Base-by-base conservation (phyloP, 805 yeast genomes). In the Candida caryicola region DNA sequence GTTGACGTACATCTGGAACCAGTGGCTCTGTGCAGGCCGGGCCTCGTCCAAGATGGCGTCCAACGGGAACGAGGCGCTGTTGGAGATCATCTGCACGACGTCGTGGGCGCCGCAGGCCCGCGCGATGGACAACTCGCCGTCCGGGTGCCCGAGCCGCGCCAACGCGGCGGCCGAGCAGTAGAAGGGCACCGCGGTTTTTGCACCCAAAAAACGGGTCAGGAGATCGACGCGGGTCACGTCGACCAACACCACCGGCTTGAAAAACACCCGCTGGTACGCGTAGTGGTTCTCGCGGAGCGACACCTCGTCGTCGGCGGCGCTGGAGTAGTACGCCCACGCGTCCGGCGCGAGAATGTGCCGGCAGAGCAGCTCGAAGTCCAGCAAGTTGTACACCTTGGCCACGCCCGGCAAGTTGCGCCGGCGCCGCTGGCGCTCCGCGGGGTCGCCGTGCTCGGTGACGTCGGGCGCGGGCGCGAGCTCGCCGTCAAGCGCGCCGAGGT, bases 291-390 rank as follows among this genome's bases (percentile, higher is more conserved):
- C 96, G 50, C 98, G 76, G 52, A 85, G 59, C 2, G 96, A 76
- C 49, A 91, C 77, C 65, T 91, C 98, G 59, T 91, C 98, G 61
- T 91, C 97, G n/a, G 95, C 76, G 8, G 91, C 98, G 28, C 89
- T 79, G 2, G 95, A 84, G 58, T 89, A 91, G 62, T 91, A 91
- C 12, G 93, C 93, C 95, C 97, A 86, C 0, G 93, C 97, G 17
- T 60, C 74, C 38, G 77, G 79, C 18, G 86, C 76, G 70, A 91
- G 67, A 17, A 85, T 83, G 42, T 81, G 75, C 35, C 91, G 91
- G 55, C 81, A 77, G 41, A 90, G 73, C 50, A 78, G 80, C 5
- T 76, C 69, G 28, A 91, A 55, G 12, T 80, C 80, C 2, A 98
- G 97, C 60, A 76, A 77, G 40, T 69, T 64, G 23, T 52, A 54